Percentiles rank a stretch among this genome's conserved stretches.
Conservation (phyloP, 176 grass and related monocot genomes). For the Secale cereale region DNA sequence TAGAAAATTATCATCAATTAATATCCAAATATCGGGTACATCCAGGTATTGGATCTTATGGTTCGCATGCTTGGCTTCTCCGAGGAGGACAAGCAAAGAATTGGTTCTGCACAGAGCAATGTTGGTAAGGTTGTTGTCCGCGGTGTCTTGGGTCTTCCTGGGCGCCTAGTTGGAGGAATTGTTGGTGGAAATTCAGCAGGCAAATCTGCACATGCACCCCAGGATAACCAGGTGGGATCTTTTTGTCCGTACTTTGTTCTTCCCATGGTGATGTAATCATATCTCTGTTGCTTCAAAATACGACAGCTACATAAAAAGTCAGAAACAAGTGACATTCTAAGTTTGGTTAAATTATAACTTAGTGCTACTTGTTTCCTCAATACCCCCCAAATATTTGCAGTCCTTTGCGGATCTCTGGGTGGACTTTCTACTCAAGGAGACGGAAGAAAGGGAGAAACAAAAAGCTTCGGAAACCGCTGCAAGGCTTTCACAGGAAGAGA, state of each 20-base stretch:
- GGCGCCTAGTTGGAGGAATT: constrained; percentile 79
- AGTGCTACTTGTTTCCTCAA: not conserved
- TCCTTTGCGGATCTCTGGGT: constrained; percentile 95
- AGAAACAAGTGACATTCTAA: not conserved
- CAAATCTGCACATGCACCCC: constrained; percentile 47
- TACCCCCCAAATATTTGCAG: constrained; percentile 30
- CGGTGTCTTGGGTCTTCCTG: constrained; percentile 80
- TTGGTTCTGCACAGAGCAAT: constrained; percentile 78
- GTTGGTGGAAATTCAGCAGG: constrained; percentile 47
- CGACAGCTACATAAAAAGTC: not conserved
- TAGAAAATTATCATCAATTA: not conserved
- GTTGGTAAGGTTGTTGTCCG: constrained; percentile 74
- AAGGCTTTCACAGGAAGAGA: constrained; percentile 29
- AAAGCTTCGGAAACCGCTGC: constrained; percentile 46
- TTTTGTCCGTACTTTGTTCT: constrained; percentile 1
- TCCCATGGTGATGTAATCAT: not conserved
- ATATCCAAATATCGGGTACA: not conserved
- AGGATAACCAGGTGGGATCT: constrained; percentile 61
- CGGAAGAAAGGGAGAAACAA: constrained; percentile 90
- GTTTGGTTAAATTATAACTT: not conserved
- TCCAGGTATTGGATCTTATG: constrained; percentile 88
- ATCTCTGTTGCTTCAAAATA: not conserved
- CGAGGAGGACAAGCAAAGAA: constrained; percentile 87
- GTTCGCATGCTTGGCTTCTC: constrained; percentile 97
- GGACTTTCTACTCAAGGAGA: constrained; percentile 97